Conservation (phyloP, 306 rosid species). For the Oxytropis ochrocephala region DNA sequence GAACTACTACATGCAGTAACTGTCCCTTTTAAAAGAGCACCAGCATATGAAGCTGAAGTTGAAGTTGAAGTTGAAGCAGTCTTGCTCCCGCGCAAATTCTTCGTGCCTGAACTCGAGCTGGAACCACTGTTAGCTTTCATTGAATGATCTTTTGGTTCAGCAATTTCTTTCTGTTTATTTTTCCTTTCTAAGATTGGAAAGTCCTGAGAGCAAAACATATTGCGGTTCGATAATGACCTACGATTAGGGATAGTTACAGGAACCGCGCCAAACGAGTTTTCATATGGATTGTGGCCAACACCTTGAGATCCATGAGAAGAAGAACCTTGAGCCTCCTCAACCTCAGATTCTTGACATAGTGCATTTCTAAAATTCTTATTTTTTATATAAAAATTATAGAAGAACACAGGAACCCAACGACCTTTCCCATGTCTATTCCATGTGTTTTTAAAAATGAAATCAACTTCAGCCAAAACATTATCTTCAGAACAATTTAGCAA, state of each 20-base stretch:
- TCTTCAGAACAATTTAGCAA: conserved; percentile 58
- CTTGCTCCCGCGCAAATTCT: not conserved
- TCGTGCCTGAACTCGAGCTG: conserved; percentile 19
- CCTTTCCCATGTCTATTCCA: conserved; percentile 85
- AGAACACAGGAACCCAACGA: conserved; percentile 47
- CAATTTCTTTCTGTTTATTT: conserved; percentile 25
- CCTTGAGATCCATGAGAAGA: not conserved
- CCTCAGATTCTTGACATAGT: conserved; percentile 32
- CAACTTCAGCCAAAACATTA: conserved; percentile 46
- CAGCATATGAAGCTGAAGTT: conserved; percentile 24
- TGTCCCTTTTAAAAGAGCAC: conserved; percentile 37
- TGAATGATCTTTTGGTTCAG: conserved; percentile 27
- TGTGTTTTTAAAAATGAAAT: conserved; percentile 62
- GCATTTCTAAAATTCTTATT: conserved; percentile 18
- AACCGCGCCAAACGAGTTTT: conserved; percentile 20
- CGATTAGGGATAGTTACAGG: conserved; percentile 34
- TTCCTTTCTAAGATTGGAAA: conserved; percentile 31
- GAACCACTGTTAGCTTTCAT: conserved; percentile 36
- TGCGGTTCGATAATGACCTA: conserved; percentile 41
- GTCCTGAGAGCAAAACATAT: conserved; percentile 42
- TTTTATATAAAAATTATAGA: conserved; percentile 30
- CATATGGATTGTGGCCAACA: conserved; percentile 26
- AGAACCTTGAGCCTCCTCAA: conserved; percentile 16
- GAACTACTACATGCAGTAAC: conserved; percentile 38
- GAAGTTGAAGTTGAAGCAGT: too few species aligned